Evolutionary conservation across 2,329 filamentous ascomycete species (phyloP), one percentile per base, ranked within the genome.

Genomic region (Stachybotrys chartarum): DNA sequence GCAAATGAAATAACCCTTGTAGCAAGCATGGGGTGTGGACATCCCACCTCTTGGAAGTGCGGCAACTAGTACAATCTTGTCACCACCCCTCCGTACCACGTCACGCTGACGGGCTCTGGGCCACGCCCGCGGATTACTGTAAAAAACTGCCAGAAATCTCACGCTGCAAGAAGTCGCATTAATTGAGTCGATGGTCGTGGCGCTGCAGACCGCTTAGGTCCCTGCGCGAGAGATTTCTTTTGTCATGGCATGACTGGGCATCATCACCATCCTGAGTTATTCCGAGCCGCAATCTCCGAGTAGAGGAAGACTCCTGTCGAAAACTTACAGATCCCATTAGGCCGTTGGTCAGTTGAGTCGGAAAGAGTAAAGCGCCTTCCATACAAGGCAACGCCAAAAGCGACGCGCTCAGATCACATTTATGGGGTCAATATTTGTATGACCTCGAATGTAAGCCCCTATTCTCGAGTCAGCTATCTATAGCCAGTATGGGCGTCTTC

Each of bases 341-440:
- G 55, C n/a, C 32, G 31, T 18, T 47, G 18, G 12, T 47, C 54
- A 10, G 30, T 35, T 3, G 56, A 16, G 42, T 59, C 51, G 5
- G 45, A n/a, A 24, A 62, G 54, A 5, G 55, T 58, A 31, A 57
- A 62, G 5, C 44, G 49, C 1, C 56, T 55, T 3, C 73, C 73
- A 54, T 78, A 77, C 48, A 72, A 75, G 0, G 63, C 71, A 6
- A 72, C 30, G 1, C 76, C 75, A 16, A 78, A 55, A 14, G 64
- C 65, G 12, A 80, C 64, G 44, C 76, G 72, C 0, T 56, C 44
- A 0, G 75, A 70, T 39, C 35, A 39, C 35, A 39, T 39, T 12
- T 7, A 39, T 39, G 7, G 12, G 7, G 7, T 39, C 35, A 12
- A 39, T 39, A 12, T 77, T 72, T 0, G 74, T 74, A 53, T 77